Conservation (phyloP, 2,329 filamentous ascomycete species). For the Clonostachys sp. region DNA sequence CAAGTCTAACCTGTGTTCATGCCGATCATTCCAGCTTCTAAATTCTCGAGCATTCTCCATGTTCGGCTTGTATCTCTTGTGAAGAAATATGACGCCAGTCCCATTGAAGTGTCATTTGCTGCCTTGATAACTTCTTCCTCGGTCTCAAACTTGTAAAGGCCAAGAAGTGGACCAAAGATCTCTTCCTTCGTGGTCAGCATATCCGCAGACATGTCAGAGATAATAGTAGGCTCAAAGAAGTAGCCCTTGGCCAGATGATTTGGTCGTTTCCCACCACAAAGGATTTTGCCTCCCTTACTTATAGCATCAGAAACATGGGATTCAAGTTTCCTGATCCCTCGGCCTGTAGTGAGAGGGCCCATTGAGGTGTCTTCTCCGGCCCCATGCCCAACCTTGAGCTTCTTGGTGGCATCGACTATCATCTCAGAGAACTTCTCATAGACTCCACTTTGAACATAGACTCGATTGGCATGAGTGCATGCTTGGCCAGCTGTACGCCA, state of each 20-base stretch:
- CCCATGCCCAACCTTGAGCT: constrained; percentile 42
- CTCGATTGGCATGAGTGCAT: constrained; percentile 50
- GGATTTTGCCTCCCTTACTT: constrained; percentile 56
- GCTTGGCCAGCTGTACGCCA: constrained; percentile 47
- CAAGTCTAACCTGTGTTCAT: constrained; percentile 22
- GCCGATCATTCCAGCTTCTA: constrained; percentile 40
- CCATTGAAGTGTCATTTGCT: constrained; percentile 59
- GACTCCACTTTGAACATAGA: constrained; percentile 58
- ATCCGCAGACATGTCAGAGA: constrained; percentile 60
- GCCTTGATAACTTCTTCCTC: constrained; percentile 65
- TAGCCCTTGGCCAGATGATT: constrained; percentile 36
- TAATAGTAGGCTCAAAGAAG: constrained; percentile 67
- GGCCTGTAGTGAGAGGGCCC: constrained; percentile 56
- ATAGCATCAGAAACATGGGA: constrained; percentile 62
- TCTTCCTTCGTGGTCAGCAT: constrained; percentile 67
- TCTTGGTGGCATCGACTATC: constrained; percentile 1
- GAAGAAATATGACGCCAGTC: constrained; percentile 70
- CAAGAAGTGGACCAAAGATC: constrained; percentile 69
- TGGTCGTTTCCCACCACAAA: constrained; percentile 48
- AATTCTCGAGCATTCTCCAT: constrained; percentile 36
- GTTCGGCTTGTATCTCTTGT: constrained; percentile 35
- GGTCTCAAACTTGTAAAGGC: constrained; percentile 63
- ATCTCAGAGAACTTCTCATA: constrained; percentile 44
- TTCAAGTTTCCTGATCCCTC: constrained; percentile 38
- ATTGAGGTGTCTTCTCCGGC: constrained; percentile 53